phyloP scores from a whole-genome alignment of 2,329 filamentous ascomycete species.

The Verticillium longisporum region DNA sequence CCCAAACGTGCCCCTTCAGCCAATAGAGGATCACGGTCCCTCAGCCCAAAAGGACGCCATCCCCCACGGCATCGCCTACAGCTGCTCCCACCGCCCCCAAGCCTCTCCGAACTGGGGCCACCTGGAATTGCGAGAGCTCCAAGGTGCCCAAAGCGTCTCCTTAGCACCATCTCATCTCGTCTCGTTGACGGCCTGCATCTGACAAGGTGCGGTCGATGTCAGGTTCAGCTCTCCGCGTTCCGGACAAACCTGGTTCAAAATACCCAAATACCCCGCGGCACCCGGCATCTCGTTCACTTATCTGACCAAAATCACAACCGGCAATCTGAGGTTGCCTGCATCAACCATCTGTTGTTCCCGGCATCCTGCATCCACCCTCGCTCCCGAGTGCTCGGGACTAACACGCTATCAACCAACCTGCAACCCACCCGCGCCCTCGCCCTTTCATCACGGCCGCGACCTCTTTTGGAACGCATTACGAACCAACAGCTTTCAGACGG shows the following conservation, averaged over 20 bases:
- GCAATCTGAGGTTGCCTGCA: not conserved
- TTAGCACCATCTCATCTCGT: not conserved
- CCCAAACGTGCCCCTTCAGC: not conserved
- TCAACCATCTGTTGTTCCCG: not conserved
- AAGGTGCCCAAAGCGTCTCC: slow-evolving; percentile 1
- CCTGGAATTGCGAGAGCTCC: not conserved
- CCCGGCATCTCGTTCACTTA: not conserved
- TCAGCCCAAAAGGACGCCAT: not conserved
- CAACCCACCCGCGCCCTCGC: not conserved
- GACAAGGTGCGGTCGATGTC: not conserved
- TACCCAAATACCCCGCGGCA: not conserved
- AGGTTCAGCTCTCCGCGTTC: not conserved
- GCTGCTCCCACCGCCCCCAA: not conserved
- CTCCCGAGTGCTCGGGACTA: not conserved
- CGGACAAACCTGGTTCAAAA: not conserved
- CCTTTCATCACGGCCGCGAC: not conserved
- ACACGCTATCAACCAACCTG: too few relatives aligned
- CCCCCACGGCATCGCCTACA: not conserved
- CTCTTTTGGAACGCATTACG: not conserved
- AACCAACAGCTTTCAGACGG: not conserved
- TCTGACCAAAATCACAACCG: not conserved
- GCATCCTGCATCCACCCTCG: not conserved
- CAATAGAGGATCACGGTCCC: not conserved
- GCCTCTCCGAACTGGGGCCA: not conserved
- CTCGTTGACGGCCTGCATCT: not conserved